phyloP scores from a whole-genome alignment of 148 eudicot species.

The Spergularia marina region DNA sequence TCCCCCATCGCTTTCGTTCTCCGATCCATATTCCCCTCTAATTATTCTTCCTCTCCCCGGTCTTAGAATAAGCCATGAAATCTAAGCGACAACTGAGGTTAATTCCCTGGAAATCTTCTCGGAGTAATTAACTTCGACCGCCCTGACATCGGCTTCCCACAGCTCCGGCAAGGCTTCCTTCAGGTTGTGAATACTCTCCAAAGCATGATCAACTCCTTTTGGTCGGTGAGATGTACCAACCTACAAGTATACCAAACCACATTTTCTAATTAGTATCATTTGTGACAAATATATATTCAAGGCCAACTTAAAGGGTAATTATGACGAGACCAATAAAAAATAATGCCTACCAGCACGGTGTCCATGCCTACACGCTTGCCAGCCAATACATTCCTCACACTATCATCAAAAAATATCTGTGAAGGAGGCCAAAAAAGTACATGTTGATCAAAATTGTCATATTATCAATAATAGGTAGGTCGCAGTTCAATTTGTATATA shows the following conservation, averaged over 20 bases:
- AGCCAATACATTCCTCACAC: slow-evolving; percentile 70
- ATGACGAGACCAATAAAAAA: slow-evolving; percentile 13
- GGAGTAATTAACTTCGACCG: slow-evolving; percentile 46
- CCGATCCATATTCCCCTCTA: background rate
- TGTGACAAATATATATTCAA: background rate
- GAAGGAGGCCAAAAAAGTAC: slow-evolving; percentile 15
- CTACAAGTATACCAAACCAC: slow-evolving; percentile 26
- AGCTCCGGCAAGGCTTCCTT: slow-evolving; percentile 83
- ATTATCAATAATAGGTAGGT: too few relatives aligned
- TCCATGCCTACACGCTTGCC: slow-evolving; percentile 82
- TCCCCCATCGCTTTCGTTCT: too few relatives aligned
- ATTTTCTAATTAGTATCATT: background rate
- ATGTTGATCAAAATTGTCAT: slow-evolving; percentile 4
- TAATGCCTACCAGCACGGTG: slow-evolving; percentile 65
- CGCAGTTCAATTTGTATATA: too few relatives aligned
- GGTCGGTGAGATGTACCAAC: slow-evolving; percentile 72
- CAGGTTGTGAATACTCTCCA: slow-evolving; percentile 84
- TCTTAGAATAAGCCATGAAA: background rate
- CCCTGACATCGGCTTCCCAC: slow-evolving; percentile 55
- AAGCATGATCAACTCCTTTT: slow-evolving; percentile 81
- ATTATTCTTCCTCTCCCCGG: background rate
- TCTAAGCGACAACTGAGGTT: slow-evolving; percentile 72
- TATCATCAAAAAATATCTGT: slow-evolving; percentile 93
- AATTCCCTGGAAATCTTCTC: slow-evolving; percentile 53
- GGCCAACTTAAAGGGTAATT: slow-evolving; percentile 1